phyloP scores from a whole-genome alignment of 139 green algal genomes.

The Chloropicon primus region DNA sequence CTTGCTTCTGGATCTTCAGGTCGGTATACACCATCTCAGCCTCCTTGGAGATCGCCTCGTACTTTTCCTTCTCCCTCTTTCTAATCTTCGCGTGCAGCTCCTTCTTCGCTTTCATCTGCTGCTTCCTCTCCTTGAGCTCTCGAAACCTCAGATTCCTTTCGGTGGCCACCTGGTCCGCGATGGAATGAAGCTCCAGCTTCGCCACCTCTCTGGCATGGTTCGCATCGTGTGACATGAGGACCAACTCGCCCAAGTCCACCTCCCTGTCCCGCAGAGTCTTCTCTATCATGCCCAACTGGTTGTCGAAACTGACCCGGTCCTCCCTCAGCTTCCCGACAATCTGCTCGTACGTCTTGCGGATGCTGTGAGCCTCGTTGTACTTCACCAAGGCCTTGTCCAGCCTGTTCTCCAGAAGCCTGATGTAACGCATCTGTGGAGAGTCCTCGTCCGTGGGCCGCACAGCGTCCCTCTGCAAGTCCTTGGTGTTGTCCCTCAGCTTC shows the following conservation, averaged over 20 bases:
- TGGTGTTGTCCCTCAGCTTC: conserved; percentile 8
- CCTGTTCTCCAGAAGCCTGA: conserved; percentile 45
- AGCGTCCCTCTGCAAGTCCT: conserved; percentile 17
- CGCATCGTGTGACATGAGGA: conserved; percentile 20
- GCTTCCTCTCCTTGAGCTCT: conserved; percentile 14
- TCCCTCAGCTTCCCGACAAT: conserved; percentile 20
- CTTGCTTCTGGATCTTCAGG: conserved; percentile 1
- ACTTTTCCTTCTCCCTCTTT: conserved; percentile 1
- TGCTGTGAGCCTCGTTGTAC: conserved; percentile 43
- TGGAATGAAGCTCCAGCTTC: conserved; percentile 17
- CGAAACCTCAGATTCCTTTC: background rate
- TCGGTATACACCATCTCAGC: background rate
- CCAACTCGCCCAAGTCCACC: conserved; percentile 13
- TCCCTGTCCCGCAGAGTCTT: conserved; percentile 17
- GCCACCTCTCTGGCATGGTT: conserved; percentile 17
- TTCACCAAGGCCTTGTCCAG: conserved; percentile 48
- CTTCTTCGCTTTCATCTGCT: conserved; percentile 18
- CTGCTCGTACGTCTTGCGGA: conserved; percentile 43
- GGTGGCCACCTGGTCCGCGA: background rate
- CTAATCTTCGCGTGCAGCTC: conserved; percentile 15
- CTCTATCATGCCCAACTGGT: conserved; percentile 25
- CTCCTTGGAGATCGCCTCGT: conserved; percentile 13
- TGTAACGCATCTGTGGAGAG: conserved; percentile 6
- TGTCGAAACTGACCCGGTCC: conserved; percentile 29
- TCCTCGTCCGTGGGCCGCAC: conserved; percentile 11